Conservation (phyloP, 495 filamentous ascomycete genomes). For the Podospora sp. region DNA sequence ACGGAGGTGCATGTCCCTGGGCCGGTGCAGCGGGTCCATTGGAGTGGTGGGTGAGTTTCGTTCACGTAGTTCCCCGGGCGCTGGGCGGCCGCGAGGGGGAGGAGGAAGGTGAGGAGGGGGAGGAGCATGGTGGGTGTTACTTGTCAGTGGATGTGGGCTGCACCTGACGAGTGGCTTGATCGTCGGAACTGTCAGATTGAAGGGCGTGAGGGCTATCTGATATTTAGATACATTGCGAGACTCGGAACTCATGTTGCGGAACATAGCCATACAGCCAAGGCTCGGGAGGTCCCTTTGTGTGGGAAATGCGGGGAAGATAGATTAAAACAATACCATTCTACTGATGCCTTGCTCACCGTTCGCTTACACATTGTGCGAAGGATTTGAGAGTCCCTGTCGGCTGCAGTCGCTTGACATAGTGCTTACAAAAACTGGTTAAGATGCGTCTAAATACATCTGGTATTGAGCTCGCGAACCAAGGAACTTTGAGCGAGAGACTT, state of each 20-base stretch:
- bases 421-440: no score
- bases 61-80: background rate
- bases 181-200: no score
- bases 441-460: no score
- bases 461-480: no score
- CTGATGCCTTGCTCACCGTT: background rate
- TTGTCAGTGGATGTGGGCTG: no score
- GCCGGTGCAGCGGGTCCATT: background rate
- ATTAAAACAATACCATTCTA: background rate
- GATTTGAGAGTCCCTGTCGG: no score
- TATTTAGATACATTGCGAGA: no score
- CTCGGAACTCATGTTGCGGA: background rate
- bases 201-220: no score
- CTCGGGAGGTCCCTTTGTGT: background rate
- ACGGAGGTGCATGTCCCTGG: background rate
- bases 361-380: no score
- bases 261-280: background rate
- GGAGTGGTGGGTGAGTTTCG: background rate
- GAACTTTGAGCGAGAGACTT: no score
- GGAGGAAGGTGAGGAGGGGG: background rate
- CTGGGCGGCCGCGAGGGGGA: background rate
- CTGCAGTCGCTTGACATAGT: no score
- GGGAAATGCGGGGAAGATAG: background rate
- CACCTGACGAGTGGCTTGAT: no score
- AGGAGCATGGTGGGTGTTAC: background rate